Evolutionary conservation across 495 filamentous ascomycete genomes (phyloP).

Genomic region (Aspergillus conjunctus): DNA sequence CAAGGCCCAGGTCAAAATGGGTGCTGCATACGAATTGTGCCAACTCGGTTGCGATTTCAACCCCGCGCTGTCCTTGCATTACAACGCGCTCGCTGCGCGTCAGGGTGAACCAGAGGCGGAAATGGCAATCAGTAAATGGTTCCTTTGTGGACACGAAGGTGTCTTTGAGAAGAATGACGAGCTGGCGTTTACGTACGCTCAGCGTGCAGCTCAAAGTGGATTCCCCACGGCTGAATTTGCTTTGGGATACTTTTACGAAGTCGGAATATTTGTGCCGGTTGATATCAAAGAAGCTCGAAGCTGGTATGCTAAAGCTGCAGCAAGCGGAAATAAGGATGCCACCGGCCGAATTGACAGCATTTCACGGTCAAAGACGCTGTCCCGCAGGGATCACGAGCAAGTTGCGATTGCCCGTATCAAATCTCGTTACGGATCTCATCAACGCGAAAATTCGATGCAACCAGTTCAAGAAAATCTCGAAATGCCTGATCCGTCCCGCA

Average conservation of each 20-base stretch:
- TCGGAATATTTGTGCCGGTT: conserved; percentile 82
- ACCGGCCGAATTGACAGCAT: conserved; percentile 79
- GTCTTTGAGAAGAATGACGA: conserved; percentile 94
- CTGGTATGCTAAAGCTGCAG: conserved; percentile 91
- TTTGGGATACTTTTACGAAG: conserved; percentile 96
- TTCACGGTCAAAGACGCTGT: conserved; percentile 80
- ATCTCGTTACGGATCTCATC: conserved; percentile 86
- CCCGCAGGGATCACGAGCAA: conserved; percentile 88
- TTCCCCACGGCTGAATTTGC: conserved; percentile 94
- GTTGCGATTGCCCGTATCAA: conserved; percentile 88
- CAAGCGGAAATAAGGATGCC: conserved; percentile 92
- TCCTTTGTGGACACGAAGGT: conserved; percentile 89
- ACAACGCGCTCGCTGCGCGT: conserved; percentile 88
- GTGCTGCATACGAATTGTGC: conserved; percentile 90
- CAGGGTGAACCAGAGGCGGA: conserved; percentile 91
- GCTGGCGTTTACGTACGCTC: conserved; percentile 86
- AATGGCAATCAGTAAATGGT: conserved; percentile 98
- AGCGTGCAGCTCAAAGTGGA: conserved; percentile 76
- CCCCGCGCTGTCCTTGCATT: conserved; percentile 87
- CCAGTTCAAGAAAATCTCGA: conserved; percentile 62
- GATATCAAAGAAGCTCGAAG: conserved; percentile 79
- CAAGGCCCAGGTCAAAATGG: conserved; percentile 98
- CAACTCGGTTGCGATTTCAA: conserved; percentile 94
- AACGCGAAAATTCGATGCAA: conserved; percentile 56
- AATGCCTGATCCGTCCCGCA: conserved; percentile 69